These are phyloP conservation scores for Neofusicoccum ribis DNA, from an alignment of 2,329 filamentous ascomycete genomes.

Conservation along the genomic window DNA sequence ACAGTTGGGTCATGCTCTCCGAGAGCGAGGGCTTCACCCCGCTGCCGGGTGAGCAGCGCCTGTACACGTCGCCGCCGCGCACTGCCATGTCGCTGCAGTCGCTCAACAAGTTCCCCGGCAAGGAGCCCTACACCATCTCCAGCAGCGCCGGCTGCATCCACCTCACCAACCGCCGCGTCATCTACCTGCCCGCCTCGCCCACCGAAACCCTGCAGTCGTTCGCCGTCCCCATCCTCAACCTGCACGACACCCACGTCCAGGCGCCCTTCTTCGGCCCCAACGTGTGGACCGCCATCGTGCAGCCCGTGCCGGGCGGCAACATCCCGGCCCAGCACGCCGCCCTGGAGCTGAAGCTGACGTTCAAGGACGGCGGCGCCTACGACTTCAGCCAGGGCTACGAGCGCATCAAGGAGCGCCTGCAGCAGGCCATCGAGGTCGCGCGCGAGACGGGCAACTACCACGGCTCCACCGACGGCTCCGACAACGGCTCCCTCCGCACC, in stretches of 20 bases:
- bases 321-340: constrained; percentile 73
- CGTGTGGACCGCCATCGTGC: constrained; percentile 79
- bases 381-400: constrained; percentile 85
- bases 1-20: constrained; percentile 90
- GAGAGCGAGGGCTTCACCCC: constrained; percentile 73
- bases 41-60: constrained; percentile 77
- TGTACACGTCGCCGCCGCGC: constrained; percentile 77
- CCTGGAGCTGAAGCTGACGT: constrained; percentile 80
- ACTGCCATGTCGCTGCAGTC: constrained; percentile 75
- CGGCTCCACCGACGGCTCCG: constrained; percentile 38
- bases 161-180: constrained; percentile 81
- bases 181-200: constrained; percentile 77
- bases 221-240: constrained; percentile 81
- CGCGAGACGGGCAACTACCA: constrained; percentile 60
- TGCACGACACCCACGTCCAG: constrained; percentile 81
- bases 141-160: constrained; percentile 75
- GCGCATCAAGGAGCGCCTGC: constrained; percentile 77
- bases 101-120: constrained; percentile 64
- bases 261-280: constrained; percentile 93
- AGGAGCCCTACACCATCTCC: constrained; percentile 66
- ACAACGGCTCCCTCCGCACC: constrained; percentile 35
- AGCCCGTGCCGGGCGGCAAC: constrained; percentile 79
- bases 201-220: constrained; percentile 78
- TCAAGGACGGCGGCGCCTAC: constrained; percentile 93
- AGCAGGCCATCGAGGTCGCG: constrained; percentile 76